A percentile compares a stretch with the other conserved stretches of the same genome.
Conservation (phyloP, 1,284 basidiomycete species). For the Xanthoconium separans region DNA sequence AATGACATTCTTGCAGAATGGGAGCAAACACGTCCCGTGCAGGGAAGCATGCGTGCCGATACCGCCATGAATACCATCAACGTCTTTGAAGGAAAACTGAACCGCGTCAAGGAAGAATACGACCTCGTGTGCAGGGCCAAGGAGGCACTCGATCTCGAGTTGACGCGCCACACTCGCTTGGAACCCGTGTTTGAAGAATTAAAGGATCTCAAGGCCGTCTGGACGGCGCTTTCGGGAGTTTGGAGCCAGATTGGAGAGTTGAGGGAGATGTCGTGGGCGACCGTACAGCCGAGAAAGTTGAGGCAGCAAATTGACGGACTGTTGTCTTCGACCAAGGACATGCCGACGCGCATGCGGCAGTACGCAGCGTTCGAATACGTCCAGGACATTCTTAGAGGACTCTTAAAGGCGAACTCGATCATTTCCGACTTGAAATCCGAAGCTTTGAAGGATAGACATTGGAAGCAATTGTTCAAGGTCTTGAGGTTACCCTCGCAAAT, state of each 20-base stretch:
- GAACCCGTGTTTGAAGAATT: constrained; percentile 95
- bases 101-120: constrained; percentile 89
- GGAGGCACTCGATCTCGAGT: constrained; percentile 93
- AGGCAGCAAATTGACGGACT: constrained; percentile 92
- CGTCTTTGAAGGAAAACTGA: constrained; percentile 89
- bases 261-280: constrained; percentile 87
- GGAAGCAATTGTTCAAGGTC: constrained; percentile 97
- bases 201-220: constrained; percentile 95
- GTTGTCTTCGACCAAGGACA: constrained; percentile 90
- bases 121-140: constrained; percentile 94
- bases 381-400: constrained; percentile 83
- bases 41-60: constrained; percentile 94
- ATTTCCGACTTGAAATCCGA: constrained; percentile 96
- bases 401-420: constrained; percentile 88
- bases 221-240: constrained; percentile 97
- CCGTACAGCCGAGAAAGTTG: constrained; percentile 91
- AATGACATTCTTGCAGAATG: constrained; percentile 89
- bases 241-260: constrained; percentile 94
- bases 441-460: constrained; percentile 96
- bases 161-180: constrained; percentile 86
- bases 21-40: constrained; percentile 94
- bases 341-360: constrained; percentile 99
- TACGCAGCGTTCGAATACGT: constrained; percentile 99
- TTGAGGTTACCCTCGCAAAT: constrained; percentile 68
- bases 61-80: constrained; percentile 95